Evolutionary conservation across 192 early-diverging fungal genomes (phyloP), one percentile per base, ranked within the genome.

Genomic region (Haplosporangium gracile): DNA sequence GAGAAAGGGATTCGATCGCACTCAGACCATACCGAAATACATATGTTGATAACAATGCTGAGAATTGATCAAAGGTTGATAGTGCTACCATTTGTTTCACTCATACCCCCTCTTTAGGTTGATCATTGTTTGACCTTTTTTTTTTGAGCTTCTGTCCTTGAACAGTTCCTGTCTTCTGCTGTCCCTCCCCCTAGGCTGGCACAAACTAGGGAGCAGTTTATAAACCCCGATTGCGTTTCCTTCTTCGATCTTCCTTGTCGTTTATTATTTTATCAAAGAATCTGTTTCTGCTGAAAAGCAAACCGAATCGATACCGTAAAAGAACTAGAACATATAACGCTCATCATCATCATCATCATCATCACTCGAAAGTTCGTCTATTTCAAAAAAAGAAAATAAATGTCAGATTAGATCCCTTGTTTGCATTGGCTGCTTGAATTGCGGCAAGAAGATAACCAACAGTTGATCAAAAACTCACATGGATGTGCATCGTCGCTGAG

Each of bases 401-500:
- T 34, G 22, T 72, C 10, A 26, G 22, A 18, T 29, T 18, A 40
- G 15, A 29, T 40, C 10, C 13, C 24, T 3, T 45, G 43, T 45
- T 45, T 1, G 9, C 43, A 45, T 45, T 15, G 13, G 43, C 43
- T 45, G 2, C 15, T 43, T 43, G 42, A 43, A 11, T 11, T 42
- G 26, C 9, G 43, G 10, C n/a, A 22, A 65, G 4, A 13, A 15
- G 43, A 45, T 15, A 45, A 13, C 43, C 43, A 42, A 51, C 49
- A 51, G 5, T 3, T 5, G 49, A 22, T 10, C 53, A n/a, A 9
- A n/a, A 72, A 81, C 87, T 89, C 82, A 89, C 90, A 81, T 16
- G 82, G 78, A 39, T 89, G 78, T 51, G 82, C 81, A 2, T 81
- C 85, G 0, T 88, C 86, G 65, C 83, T 85, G 26, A 82, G 72